Base-by-base conservation (phyloP, 2,329 filamentous ascomycete species). In the Calonectria crousiana region DNA sequence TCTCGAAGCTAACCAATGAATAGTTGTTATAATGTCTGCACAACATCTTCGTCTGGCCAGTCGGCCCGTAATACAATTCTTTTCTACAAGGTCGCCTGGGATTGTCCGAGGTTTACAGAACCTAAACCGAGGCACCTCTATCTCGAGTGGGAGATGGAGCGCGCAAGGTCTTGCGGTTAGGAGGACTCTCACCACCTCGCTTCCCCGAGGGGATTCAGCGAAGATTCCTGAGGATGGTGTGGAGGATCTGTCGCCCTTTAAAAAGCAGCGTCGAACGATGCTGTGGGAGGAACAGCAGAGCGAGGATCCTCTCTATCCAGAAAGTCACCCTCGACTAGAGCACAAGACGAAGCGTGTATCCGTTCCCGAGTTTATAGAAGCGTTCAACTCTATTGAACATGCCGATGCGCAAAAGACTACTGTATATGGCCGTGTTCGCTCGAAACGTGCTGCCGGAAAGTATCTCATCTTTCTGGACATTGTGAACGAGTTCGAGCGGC, bases 401-500 rank as follows among this genome's bases (percentile, higher is more conserved):
- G 75, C 77, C 51, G 83, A 82, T 52, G 75, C 80, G 53, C 73
- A 76, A 32, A 49, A 77, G 49, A 79, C 86, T 64, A 82, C 78
- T 26, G 73, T 86, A 38, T 81, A 79, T 67, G 95, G 95, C 84
- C 95, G 95, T 82, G 89, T 98, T 76, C 89, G 90, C 80, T 92
- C 92, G 60, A 90, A 94, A 82, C 94, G 95, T 75, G 88, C 91
- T 62, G 90, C 92, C 69, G 93, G 96, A 78, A 93, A 91, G 79
- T 95, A 94, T 85, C 92, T 99, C 79, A 88, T 95, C 76, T 99
- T 99, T 84, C 84, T 98, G 78, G 94, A 97, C 84, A 86, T 98
- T 65, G 88, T 92, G 78, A 92, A 95, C 83, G 92, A 95, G 82
- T 93, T 92, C 72, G 86, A 92, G 78, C 91, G 89, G 76, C 84